Evolutionary conservation across 2,329 filamentous ascomycete genomes (phyloP).

Genomic region (Ascochyta koolunga): DNA sequence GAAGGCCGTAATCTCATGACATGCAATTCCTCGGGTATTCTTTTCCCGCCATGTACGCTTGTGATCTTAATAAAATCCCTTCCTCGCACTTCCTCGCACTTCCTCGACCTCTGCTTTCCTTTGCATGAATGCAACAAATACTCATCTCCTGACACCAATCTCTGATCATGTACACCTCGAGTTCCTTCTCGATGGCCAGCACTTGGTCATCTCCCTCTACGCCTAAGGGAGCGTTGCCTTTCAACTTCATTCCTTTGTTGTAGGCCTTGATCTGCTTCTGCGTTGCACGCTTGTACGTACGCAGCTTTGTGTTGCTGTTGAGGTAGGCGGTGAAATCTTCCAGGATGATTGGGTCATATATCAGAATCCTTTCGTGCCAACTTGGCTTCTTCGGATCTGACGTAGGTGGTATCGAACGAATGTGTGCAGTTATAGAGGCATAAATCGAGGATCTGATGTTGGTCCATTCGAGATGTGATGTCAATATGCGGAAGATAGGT

Average conservation of each 20-base stretch:
- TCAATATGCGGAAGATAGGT: slow-evolving; percentile 24
- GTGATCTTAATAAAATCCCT: slow-evolving; percentile 26
- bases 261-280: slow-evolving; percentile 39
- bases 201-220: slow-evolving; percentile 24
- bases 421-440: slow-evolving; percentile 54
- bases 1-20: not conserved
- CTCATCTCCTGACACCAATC: slow-evolving; percentile 89
- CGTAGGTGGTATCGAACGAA: slow-evolving; percentile 53
- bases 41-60: not conserved
- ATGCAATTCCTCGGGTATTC: slow-evolving; percentile 6
- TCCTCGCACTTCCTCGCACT: slow-evolving; percentile 25
- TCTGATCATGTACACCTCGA: slow-evolving; percentile 67
- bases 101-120: slow-evolving; percentile 49
- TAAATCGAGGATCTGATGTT: slow-evolving; percentile 50
- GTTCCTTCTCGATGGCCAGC: slow-evolving; percentile 34
- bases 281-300: slow-evolving; percentile 34
- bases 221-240: slow-evolving; percentile 18
- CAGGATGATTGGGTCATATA: slow-evolving; percentile 88
- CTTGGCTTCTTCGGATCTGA: slow-evolving; percentile 56
- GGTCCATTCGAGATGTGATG: slow-evolving; percentile 37
- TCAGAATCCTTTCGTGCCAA: slow-evolving; percentile 91
- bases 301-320: slow-evolving; percentile 57
- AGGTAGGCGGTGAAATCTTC: slow-evolving; percentile 87
- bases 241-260: slow-evolving; percentile 29
- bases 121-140: slow-evolving; percentile 78